These are phyloP conservation scores for Colletotrichum sojae DNA, from an alignment of 2,329 filamentous ascomycete species.

Conservation along the genomic window DNA sequence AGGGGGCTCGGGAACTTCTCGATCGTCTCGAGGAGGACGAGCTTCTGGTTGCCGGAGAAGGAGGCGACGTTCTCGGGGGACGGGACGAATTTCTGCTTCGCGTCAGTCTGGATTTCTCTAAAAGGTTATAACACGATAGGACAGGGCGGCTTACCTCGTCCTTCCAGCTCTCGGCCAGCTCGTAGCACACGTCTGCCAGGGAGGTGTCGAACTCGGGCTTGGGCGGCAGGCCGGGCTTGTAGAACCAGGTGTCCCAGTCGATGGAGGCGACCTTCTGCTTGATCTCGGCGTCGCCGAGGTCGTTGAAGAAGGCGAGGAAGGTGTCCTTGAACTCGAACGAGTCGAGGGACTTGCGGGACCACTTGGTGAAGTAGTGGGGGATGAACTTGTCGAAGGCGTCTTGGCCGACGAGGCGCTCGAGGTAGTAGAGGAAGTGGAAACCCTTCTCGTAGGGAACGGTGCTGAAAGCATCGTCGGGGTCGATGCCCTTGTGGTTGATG, in stretches of 20 bases:
- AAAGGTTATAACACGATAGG: too few species aligned
- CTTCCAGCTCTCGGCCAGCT: conserved; percentile 86
- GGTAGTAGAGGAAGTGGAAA: conserved; percentile 92
- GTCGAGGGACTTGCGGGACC: conserved; percentile 88
- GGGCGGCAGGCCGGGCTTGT: conserved; percentile 87
- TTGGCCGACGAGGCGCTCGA: conserved; percentile 88
- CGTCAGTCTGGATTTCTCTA: conserved; percentile 32
- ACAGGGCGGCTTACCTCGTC: conserved; percentile 60
- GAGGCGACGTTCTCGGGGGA: conserved; percentile 76
- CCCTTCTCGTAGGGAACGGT: conserved; percentile 96
- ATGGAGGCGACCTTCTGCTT: conserved; percentile 78
- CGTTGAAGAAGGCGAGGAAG: conserved; percentile 86
- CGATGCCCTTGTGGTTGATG: conserved; percentile 87
- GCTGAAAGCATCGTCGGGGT: conserved; percentile 96
- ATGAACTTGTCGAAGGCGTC: conserved; percentile 96
- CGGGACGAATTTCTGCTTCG: conserved; percentile 71
- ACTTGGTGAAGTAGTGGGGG: conserved; percentile 91
- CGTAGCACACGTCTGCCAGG: conserved; percentile 88
- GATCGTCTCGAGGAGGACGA: conserved; percentile 89
- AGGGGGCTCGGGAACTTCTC: conserved; percentile 78
- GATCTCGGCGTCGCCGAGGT: conserved; percentile 72
- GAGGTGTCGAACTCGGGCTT: conserved; percentile 94
- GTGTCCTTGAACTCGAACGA: conserved; percentile 95
- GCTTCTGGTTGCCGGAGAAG: conserved; percentile 88
- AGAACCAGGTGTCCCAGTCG: conserved; percentile 93